Evolutionary conservation across 805 yeast species (phyloP).

Genomic region (Metschnikowia borealis): DNA sequence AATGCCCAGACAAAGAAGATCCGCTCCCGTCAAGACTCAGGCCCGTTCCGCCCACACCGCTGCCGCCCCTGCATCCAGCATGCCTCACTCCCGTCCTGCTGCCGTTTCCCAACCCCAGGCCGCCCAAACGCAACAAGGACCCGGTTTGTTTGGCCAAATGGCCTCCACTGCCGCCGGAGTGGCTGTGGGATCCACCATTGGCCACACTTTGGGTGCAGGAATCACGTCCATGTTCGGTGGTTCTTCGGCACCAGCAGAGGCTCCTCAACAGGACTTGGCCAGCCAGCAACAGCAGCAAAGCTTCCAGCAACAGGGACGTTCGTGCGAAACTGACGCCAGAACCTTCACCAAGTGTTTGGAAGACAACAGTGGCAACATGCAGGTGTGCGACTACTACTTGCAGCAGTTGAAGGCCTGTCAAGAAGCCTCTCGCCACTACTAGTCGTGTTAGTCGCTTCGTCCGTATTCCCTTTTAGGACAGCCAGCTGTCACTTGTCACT

Average conservation of each 20-base stretch:
- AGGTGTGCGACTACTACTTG: constrained; percentile 92
- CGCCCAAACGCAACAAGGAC: constrained; percentile 44
- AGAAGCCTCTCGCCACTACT: constrained; percentile 83
- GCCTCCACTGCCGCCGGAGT: constrained; percentile 99
- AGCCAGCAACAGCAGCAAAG: constrained; percentile 35
- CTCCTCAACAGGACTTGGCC: constrained; percentile 43
- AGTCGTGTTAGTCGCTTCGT: constrained; percentile 15
- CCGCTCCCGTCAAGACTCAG: constrained; percentile 49
- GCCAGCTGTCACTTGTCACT: no score
- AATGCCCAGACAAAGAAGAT: constrained; percentile 54
- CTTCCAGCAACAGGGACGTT: constrained; percentile 42
- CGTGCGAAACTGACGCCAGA: constrained; percentile 92
- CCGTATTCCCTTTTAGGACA: neutral
- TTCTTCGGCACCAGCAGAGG: constrained; percentile 45
- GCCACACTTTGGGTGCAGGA: constrained; percentile 96
- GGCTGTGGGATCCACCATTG: constrained; percentile 96
- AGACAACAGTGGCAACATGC: constrained; percentile 93
- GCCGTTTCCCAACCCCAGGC: constrained; percentile 44
- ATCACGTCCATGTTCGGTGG: constrained; percentile 86
- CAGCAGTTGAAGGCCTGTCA: constrained; percentile 98
- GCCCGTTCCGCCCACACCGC: constrained; percentile 75
- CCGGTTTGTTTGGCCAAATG: constrained; percentile 95
- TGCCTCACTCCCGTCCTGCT: constrained; percentile 27
- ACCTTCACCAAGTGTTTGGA: constrained; percentile 92
- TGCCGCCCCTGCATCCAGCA: constrained; percentile 46